Evolutionary conservation across 495 filamentous ascomycete genomes (phyloP).

Genomic region (Sporormia fimetaria): DNA sequence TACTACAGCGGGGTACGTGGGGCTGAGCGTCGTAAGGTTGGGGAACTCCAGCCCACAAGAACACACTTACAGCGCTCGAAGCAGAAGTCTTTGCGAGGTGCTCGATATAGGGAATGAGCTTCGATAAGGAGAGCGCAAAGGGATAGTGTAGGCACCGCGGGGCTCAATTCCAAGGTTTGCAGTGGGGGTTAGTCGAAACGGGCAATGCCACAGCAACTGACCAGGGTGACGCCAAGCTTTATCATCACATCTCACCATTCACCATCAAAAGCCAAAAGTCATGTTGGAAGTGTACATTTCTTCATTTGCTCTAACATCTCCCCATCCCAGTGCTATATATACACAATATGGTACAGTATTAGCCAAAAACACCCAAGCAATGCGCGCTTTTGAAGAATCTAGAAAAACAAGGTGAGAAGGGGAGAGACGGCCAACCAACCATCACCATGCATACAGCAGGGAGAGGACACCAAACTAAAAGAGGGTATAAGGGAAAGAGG

Average conservation of each 20-base stretch:
- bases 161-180: too few species aligned
- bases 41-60: too few species aligned
- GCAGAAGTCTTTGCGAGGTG: too few species aligned
- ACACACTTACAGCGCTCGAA: too few species aligned
- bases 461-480: conserved; percentile 8
- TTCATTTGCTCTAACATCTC: conserved; percentile 10
- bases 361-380: conserved; percentile 13
- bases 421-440: conserved; percentile 19
- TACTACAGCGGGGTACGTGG: too few species aligned
- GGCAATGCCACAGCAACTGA: conserved; percentile 1
- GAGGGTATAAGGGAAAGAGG: conserved; percentile 19
- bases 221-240: too few species aligned
- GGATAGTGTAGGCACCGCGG: too few species aligned
- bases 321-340: conserved; percentile 14
- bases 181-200: too few species aligned
- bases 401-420: conserved; percentile 17
- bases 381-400: conserved; percentile 15
- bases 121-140: too few species aligned
- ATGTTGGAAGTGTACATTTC: conserved; percentile 6
- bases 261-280: background rate
- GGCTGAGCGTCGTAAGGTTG: too few species aligned
- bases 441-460: conserved; percentile 21
- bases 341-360: conserved; percentile 28
- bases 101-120: too few species aligned
- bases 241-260: too few species aligned